Base-by-base conservation (phyloP, 2,329 filamentous ascomycete genomes). In the Dothistroma septosporum region DNA sequence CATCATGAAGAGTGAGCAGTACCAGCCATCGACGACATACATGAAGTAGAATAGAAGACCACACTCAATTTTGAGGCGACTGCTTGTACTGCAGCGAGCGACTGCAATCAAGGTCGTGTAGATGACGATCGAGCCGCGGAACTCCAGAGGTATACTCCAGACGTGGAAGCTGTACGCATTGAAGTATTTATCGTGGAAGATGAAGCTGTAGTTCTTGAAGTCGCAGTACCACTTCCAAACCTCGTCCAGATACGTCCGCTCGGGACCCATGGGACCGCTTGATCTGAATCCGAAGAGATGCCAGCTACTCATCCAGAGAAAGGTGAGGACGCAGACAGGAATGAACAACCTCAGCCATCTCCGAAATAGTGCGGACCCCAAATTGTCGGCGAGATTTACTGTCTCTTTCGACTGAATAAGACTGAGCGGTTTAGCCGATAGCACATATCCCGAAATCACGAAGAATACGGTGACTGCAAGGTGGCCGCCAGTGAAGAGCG, bases 151-250 rank as follows among this genome's bases (percentile, higher is more conserved):
- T 55, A 88, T 87, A 0, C 81, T 85, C 84, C 85, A 87, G 1
- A 83, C 69, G 64, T 87, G 85, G 28, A 77, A 77, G 66, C 86
- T 85, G 75, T 84, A 84, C 58, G 85, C 78, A 37, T 57, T 60
- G n/a, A 33, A 53, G 24, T 57, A 87, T 9, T 82, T 81, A 9
- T 80, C 75, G 0, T 82, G 81, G 74, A 85, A 89, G 33, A 87
- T 69, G 69, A 87, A 89, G 73, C 82, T 89, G 75, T 86, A 89
- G 71, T 87, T 88, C 69, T 88, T 89, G 69, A 84, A 61, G n/a
- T 61, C 59, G 46, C 47, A 57, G 31, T 61, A 61, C 32, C 46
- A 59, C n/a, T 41, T 48, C 60, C 60, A 59, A 88, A 72, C 2
- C 28, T 63, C 61, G 28, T 55, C 58, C 32, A 41, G n/a, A 21